These are phyloP conservation scores for Thermoascus crustaceus DNA, from an alignment of 2,329 filamentous ascomycete genomes.

Conservation along the genomic window DNA sequence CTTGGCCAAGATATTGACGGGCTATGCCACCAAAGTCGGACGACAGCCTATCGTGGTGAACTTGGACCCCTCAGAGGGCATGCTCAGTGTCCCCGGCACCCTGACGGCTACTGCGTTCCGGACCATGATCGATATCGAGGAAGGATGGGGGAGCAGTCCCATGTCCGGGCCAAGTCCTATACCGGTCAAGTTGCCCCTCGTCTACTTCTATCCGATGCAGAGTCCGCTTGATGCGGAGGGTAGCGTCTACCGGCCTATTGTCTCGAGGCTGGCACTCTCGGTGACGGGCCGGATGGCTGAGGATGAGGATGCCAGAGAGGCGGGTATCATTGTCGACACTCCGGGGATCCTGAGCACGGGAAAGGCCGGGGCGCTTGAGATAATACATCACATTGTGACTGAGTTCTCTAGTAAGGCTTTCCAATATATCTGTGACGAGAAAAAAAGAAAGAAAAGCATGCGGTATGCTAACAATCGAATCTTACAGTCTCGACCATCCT, in stretches of 20 bases:
- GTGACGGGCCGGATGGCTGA: conserved; percentile 70
- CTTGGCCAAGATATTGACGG: conserved; percentile 65
- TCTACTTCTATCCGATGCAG: conserved; percentile 76
- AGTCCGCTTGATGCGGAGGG: conserved; percentile 62
- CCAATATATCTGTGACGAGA: conserved; percentile 1
- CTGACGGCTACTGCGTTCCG: conserved; percentile 81
- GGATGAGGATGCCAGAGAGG: conserved; percentile 60
- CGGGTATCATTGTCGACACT: conserved; percentile 81
- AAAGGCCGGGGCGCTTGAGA: conserved; percentile 59
- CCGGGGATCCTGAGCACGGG: conserved; percentile 60
- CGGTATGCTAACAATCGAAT: conserved; percentile 12
- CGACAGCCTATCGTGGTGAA: conserved; percentile 76
- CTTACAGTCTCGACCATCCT: conserved; percentile 77
- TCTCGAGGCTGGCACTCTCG: conserved; percentile 68
- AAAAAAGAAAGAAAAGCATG: not conserved
- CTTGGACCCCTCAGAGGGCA: conserved; percentile 70
- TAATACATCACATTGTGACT: conserved; percentile 70
- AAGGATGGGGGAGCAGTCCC: conserved; percentile 82
- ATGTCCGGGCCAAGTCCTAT: conserved; percentile 82
- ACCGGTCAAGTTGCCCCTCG: conserved; percentile 84
- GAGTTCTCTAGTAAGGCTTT: conserved; percentile 51
- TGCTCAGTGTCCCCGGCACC: conserved; percentile 70
- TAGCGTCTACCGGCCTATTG: conserved; percentile 62
- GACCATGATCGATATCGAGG: conserved; percentile 77
- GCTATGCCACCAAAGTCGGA: conserved; percentile 67